Evolutionary conservation across 2,329 filamentous ascomycete genomes (phyloP).

Genomic region (Aspergillus sp.): DNA sequence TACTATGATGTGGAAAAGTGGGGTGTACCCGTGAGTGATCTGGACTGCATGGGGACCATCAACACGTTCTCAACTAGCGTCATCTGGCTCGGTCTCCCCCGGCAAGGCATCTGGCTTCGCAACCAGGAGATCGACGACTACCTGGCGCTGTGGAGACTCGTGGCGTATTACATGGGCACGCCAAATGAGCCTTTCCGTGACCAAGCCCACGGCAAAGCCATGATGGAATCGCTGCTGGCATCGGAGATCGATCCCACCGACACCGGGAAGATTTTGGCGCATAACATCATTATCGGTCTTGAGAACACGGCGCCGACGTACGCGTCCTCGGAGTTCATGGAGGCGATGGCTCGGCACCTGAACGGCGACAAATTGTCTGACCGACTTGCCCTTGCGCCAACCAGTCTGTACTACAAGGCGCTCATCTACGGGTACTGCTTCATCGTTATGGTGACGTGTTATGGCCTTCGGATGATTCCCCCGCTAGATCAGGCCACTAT

Average conservation of each 20-base stretch:
- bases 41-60: conserved; percentile 72
- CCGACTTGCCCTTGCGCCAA: conserved; percentile 56
- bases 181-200: conserved; percentile 61
- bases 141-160: conserved; percentile 71
- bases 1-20: conserved; percentile 61
- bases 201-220: conserved; percentile 53
- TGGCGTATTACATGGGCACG: conserved; percentile 68
- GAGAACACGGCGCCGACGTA: conserved; percentile 64
- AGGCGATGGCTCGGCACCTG: conserved; percentile 66
- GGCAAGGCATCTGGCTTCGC: conserved; percentile 67
- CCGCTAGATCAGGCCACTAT: conserved; percentile 54
- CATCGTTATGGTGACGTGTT: conserved; percentile 57
- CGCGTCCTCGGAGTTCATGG: conserved; percentile 64
- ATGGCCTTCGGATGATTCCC: conserved; percentile 47
- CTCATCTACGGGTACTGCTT: conserved; percentile 64
- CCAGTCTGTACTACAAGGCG: conserved; percentile 56
- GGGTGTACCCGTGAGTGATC: conserved; percentile 70
- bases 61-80: conserved; percentile 66
- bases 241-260: conserved; percentile 65
- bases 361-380: conserved; percentile 65
- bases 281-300: conserved; percentile 72
- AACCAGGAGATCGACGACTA: conserved; percentile 66
- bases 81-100: conserved; percentile 66
- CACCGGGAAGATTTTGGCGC: conserved; percentile 63
- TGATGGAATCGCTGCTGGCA: conserved; percentile 66